Percentiles rank a stretch among this genome's conserved stretches.
These are phyloP conservation scores for Atkinsonella texensis DNA, from an alignment of 2,329 filamentous ascomycete genomes.

Conservation along the genomic window DNA sequence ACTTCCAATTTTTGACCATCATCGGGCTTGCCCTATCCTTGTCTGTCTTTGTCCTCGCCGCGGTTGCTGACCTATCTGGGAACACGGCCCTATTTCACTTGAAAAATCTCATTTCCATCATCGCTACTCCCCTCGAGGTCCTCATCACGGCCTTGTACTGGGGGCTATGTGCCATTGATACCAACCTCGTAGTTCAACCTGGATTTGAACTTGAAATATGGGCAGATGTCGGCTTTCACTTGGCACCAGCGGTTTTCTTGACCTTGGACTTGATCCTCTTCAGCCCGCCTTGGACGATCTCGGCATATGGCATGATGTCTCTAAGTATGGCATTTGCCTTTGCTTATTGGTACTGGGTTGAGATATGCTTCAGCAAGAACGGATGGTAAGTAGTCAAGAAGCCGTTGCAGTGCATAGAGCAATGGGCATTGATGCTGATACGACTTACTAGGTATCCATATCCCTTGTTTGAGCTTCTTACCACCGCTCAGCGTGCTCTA, in stretches of 20 bases:
- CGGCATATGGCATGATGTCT: slow-evolving; percentile 43
- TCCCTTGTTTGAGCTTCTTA: slow-evolving; percentile 63
- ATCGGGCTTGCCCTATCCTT: slow-evolving; percentile 53
- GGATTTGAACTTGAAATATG: slow-evolving; percentile 42
- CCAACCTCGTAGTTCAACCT: slow-evolving; percentile 37
- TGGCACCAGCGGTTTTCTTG: slow-evolving; percentile 53
- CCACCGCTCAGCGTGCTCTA: slow-evolving; percentile 49
- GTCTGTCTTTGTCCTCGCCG: slow-evolving; percentile 46
- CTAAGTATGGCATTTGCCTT: slow-evolving; percentile 49
- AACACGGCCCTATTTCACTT: slow-evolving; percentile 45
- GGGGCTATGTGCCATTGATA: slow-evolving; percentile 49
- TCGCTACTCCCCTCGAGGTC: slow-evolving; percentile 57
- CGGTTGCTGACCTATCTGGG: slow-evolving; percentile 52
- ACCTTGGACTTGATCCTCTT: slow-evolving; percentile 54
- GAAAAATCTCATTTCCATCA: slow-evolving; percentile 57
- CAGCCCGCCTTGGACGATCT: slow-evolving; percentile 61
- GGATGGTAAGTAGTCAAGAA: slow-evolving; percentile 37
- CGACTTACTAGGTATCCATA: slow-evolving; percentile 59
- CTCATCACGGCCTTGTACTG: slow-evolving; percentile 64
- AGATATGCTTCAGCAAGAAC: slow-evolving; percentile 57
- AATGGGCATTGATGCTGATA: background rate
- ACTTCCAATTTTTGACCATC: slow-evolving; percentile 64
- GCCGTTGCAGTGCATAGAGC: background rate
- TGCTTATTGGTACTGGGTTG: slow-evolving; percentile 66
- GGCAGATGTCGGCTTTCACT: slow-evolving; percentile 54